Base-by-base conservation (phyloP, 176 grass and related monocot species). In the Musa beccarii region DNA sequence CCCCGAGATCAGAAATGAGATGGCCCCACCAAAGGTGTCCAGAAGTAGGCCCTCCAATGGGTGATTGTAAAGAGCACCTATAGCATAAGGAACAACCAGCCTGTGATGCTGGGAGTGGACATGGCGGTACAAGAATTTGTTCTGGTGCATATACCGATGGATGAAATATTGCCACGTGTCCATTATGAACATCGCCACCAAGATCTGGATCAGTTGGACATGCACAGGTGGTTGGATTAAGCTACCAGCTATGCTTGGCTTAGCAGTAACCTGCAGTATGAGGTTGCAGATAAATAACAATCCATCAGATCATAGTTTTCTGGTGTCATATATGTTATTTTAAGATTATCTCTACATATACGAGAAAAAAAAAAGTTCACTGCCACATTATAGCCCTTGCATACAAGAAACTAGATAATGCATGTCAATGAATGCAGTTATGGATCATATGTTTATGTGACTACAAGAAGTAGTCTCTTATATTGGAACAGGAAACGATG, bases 11-110 rank as follows among this genome's bases (percentile, higher is more conserved):
- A 70, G 34, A 49, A 70, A 70, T 12, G 68, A 70, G 19, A 70
- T 70, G 43, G 43, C 68, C 43, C 68, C 68, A 51, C 68, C 68
- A 19, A 49, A 70, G 34, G 68, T 70, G 51, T 70, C 68, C 2
- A 70, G 68, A 20, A 70, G 68, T 51, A 70, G 68, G 9, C 68
- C 68, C 68, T 70, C 68, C 68, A 70, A 4, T 20, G 68, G 68
- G 68, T 70, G 68, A 50, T 70, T 70, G 68, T 70, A 70, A 51
- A 70, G 68, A 17, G 68, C 68, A 50, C 68, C 68, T 51, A 70
- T 70, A 5, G 68, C 68, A 10, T 70, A 70, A n/a, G 68, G 68
- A 51, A 70, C 68, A 19, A 70, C 15, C 10, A 70, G 68, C 25
- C 68, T 51, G 14, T 70, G 68, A 51, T 52, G 68, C 68, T 70